phyloP scores from a whole-genome alignment of 106 monocot genomes.

The Acorus gramineus region DNA sequence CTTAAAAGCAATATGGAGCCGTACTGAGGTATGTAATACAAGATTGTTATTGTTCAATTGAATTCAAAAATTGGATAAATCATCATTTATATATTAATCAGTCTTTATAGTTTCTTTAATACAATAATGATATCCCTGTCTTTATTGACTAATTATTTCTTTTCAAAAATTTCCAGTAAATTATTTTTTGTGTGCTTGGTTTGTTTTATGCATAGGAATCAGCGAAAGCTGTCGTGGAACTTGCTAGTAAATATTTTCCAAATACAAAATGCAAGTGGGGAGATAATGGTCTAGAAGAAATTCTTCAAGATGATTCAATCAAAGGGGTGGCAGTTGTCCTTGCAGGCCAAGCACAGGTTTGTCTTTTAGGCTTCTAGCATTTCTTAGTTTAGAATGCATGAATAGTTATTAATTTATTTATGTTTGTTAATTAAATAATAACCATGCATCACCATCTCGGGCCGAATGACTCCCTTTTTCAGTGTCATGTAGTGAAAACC shows the following conservation, averaged over 20 bases:
- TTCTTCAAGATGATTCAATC: constrained; percentile 60
- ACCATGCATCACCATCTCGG: too few relatives aligned
- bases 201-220: constrained; percentile 43
- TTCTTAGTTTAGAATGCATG: too few relatives aligned
- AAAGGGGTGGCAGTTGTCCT: constrained; percentile 82
- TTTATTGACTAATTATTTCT: neutral
- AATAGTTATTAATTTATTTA: too few relatives aligned
- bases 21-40: constrained; percentile 47
- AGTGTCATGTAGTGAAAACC: too few relatives aligned
- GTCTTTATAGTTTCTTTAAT: neutral
- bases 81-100: too few relatives aligned
- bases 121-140: neutral
- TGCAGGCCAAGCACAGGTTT: constrained; percentile 88
- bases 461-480: too few relatives aligned
- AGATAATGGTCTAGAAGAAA: constrained; percentile 76
- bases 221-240: constrained; percentile 74
- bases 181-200: neutral
- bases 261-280: constrained; percentile 79
- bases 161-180: neutral
- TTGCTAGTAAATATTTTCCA: constrained; percentile 72
- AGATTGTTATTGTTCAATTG: neutral
- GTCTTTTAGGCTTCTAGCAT: neutral
- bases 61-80: too few relatives aligned
- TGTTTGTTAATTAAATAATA: too few relatives aligned
- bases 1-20: constrained; percentile 83